Conservation (phyloP, 352 stramenopile genomes). For the Phytophthora agathidicida region DNA sequence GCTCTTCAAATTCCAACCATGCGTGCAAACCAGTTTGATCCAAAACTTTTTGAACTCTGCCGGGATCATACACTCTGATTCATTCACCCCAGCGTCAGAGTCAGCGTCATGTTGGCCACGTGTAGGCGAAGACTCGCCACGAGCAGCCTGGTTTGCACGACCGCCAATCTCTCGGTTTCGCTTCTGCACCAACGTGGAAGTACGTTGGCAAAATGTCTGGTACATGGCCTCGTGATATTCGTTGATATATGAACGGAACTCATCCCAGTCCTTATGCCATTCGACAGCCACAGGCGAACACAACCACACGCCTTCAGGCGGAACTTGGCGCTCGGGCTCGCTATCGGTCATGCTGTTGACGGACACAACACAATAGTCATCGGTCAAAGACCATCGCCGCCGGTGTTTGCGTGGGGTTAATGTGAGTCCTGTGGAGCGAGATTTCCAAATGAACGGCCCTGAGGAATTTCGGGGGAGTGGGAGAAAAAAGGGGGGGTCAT, state of each 20-base stretch:
- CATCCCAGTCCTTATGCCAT: constrained; percentile 4
- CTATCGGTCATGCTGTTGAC: constrained; percentile 15
- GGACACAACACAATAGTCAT: too few species aligned
- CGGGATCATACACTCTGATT: background rate
- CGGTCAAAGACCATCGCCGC: too few species aligned
- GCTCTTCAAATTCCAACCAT: constrained; percentile 6
- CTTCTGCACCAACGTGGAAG: background rate
- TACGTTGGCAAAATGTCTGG: background rate
- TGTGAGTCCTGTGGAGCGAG: background rate
- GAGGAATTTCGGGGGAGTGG: background rate
- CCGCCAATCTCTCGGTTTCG: constrained; percentile 1
- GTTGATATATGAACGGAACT: background rate
- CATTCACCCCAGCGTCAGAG: background rate
- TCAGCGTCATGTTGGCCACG: too few species aligned
- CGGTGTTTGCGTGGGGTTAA: background rate
- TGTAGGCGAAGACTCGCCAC: too few species aligned
- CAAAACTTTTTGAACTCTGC: constrained; percentile 11
- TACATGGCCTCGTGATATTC: background rate
- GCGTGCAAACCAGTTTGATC: constrained; percentile 13
- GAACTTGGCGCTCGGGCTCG: constrained; percentile 2
- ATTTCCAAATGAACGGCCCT: constrained; percentile 3
- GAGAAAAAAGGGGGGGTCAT: constrained; percentile 2
- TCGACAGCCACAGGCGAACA: background rate
- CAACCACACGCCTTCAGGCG: background rate
- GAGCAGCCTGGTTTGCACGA: too few species aligned